Evolutionary conservation across 768 basidiomycete species (phyloP), one percentile per base, ranked within the genome.

Genomic region (Hygrocybe coccinea): DNA sequence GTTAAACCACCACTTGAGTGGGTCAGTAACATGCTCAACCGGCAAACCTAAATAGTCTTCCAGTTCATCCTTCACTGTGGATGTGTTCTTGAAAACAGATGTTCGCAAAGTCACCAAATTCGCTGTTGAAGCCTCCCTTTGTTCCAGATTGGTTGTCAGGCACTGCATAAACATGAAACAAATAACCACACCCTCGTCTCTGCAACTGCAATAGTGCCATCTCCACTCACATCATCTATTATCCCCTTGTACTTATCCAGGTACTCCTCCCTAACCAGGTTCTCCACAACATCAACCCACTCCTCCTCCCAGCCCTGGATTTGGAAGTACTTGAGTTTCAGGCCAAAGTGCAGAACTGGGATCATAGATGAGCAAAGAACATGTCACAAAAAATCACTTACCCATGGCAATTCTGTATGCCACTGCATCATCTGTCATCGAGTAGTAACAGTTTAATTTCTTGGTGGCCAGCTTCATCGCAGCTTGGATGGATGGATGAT

Each of bases 391-490:
- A 41, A 34, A n/a, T 5, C 5, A 65, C 67, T 19, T 53, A 74
- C 73, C 59, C 70, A 75, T 75, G 5, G 69, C 69, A 61, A 75
- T 71, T 0, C 64, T 55, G 49, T 72, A 75, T 0, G 64, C 50
- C 15, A 72, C 61, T 1, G 67, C 69, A 2, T 54, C 15, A 59
- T 74, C 73, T 1, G 69, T 75, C n/a, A 53, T 34, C 1, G 56
- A 49, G 50, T 73, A 75, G 55, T 74, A 74, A 0, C 57, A 29
- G 56, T 74, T 70, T 2, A 75, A 57, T 0, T 61, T 69, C 22
- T 60, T 56, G 45, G 70, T 69, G 2, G 58, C 67, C 10, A 69
- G 54, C 15, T 54, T 56, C 3, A 68, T 49, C 3, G 67, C 61
- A 11, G 62, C 58, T 14, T 53, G 58, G 39, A 74, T 68, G 14